phyloP scores from a whole-genome alignment of 2,329 filamentous ascomycete species.

The Aspergillus nomiae region DNA sequence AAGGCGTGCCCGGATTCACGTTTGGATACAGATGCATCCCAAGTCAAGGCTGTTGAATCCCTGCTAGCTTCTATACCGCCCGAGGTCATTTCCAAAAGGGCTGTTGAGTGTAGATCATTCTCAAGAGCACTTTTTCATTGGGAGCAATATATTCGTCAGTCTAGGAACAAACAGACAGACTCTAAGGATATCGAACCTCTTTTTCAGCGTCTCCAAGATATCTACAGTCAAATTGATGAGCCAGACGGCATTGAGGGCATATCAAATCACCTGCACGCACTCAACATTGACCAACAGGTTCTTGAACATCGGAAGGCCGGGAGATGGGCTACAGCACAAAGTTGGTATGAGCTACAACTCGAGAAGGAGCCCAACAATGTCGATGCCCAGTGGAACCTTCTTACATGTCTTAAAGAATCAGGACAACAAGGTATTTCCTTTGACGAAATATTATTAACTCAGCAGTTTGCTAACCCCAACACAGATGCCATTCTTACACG shows the following conservation, averaged over 20 bases:
- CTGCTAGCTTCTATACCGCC: conserved; percentile 71
- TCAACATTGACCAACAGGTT: conserved; percentile 93
- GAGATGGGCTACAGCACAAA: conserved; percentile 90
- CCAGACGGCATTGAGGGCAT: conserved; percentile 96
- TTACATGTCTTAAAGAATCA: conserved; percentile 91
- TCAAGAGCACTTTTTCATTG: conserved; percentile 90
- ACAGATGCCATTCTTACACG: conserved; percentile 83
- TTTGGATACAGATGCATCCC: conserved; percentile 36
- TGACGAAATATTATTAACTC: neutral
- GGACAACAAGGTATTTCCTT: conserved; percentile 78
- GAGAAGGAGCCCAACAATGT: conserved; percentile 74
- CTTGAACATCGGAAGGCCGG: conserved; percentile 91
- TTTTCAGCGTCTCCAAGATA: conserved; percentile 80
- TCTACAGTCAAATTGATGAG: conserved; percentile 97
- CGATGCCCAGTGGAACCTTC: conserved; percentile 77
- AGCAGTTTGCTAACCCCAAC: neutral
- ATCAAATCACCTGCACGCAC: conserved; percentile 77
- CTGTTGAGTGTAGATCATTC: conserved; percentile 92
- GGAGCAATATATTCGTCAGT: conserved; percentile 80
- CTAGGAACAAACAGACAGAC: conserved; percentile 51
- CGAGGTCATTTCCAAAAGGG: conserved; percentile 75
- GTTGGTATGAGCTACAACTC: conserved; percentile 93
- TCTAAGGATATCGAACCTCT: conserved; percentile 60
- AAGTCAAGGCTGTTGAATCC: conserved; percentile 67
- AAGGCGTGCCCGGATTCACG: conserved; percentile 31